Evolutionary conservation across 805 yeast species (phyloP).

Genomic region (Saturnispora gosingensis): DNA sequence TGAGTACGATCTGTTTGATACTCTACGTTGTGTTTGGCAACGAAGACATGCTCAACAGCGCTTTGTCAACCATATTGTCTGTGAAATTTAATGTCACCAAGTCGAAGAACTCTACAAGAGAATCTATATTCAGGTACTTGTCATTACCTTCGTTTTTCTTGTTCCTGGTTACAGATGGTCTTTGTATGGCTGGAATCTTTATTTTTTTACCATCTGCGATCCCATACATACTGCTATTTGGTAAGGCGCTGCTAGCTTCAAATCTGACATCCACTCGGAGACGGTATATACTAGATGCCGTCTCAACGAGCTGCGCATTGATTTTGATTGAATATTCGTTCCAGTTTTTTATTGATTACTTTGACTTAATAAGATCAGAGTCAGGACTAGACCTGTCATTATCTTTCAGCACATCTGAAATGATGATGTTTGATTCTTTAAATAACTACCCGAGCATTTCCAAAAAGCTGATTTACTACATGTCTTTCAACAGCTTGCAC

Average conservation of each 20-base stretch:
- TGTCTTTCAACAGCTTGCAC: slow-evolving; percentile 15
- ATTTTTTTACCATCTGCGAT: slow-evolving; percentile 19
- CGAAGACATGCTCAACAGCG: slow-evolving; percentile 20
- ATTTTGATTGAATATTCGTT: slow-evolving; percentile 13
- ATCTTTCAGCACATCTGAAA: slow-evolving; percentile 7
- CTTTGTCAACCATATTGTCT: slow-evolving; percentile 20
- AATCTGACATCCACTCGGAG: slow-evolving; percentile 24
- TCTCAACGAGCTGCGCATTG: slow-evolving; percentile 18
- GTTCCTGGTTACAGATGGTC: slow-evolving; percentile 14
- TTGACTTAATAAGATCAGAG: slow-evolving; percentile 10
- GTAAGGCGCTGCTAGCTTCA: slow-evolving; percentile 29
- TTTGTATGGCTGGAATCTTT: slow-evolving; percentile 15
- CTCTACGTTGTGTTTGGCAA: slow-evolving; percentile 21
- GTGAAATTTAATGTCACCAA: slow-evolving; percentile 20
- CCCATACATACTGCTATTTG: slow-evolving; percentile 22
- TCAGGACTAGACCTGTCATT: slow-evolving; percentile 2
- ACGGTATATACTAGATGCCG: slow-evolving; percentile 23
- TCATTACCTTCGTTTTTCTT: slow-evolving; percentile 9
- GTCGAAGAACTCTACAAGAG: background rate
- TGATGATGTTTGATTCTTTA: slow-evolving; percentile 5
- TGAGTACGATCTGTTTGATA: slow-evolving; percentile 16
- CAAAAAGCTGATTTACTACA: slow-evolving; percentile 14
- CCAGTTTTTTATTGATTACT: slow-evolving; percentile 9
- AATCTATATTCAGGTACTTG: background rate
- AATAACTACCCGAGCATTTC: slow-evolving; percentile 7